Base-by-base conservation (phyloP, 495 filamentous ascomycete species). In the Neurospora sp. region DNA sequence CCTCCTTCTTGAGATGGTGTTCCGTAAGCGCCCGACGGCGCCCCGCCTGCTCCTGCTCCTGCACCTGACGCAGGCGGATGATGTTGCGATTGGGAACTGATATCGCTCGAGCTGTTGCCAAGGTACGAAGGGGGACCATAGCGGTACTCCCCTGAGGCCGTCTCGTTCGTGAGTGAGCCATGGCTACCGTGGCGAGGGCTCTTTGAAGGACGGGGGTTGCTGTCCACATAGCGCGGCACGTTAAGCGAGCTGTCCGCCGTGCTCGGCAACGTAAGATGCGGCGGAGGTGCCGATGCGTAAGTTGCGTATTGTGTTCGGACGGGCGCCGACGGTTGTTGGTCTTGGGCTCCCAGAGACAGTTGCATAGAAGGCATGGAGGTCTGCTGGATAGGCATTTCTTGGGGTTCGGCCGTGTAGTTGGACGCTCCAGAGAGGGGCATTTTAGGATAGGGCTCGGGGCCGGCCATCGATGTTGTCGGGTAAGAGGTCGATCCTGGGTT, bases 181-280 rank as follows among this genome's bases (percentile, higher is more conserved):
- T 83, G 84, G 77, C 80, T 83, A n/a, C 78, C 80, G 74, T 87
- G 85, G 20, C 86, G 81, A 9, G 86, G 85, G 70, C 82, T 85
- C 75, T 88, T 88, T 61, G 85, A 77, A 20, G 86, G 86, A 16
- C 86, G 82, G 16, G 86, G 85, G 74, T 88, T 87, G 71, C 78
- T 83, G 75, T 87, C 85, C 39, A 87, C 80, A 75, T 86, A 86
- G 70, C 84, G 80, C 31, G 82, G 81, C 40, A 84, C 78, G 74
- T 81, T 83, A 71, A 85, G 78, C 44, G 79, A 78, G 75, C 78
- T 78, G 75, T 82, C 78, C 6, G 80, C 75, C 14, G 83, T 80
- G 7, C 82, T 80, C 18, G 83, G 76, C 31, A 84, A 78, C n/a
- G 82, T 81, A 38, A 85, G 78, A 45, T 86, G 84, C 20, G 82